phyloP scores from a whole-genome alignment of 129 eudicot genomes.

The Tanacetum coccineum region DNA sequence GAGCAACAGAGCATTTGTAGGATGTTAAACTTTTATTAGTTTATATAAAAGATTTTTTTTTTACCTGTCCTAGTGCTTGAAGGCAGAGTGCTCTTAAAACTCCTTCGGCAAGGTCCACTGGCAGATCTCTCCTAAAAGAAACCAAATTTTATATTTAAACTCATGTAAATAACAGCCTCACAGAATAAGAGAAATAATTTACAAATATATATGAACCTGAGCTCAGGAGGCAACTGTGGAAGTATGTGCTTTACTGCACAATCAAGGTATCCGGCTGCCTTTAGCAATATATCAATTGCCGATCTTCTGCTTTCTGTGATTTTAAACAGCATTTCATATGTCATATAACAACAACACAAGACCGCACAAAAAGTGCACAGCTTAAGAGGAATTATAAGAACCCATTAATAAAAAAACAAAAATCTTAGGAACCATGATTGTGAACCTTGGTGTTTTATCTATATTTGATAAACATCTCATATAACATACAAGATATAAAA shows the following conservation, averaged over 20 bases:
- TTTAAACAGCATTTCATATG: conserved; percentile 8
- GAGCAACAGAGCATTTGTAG: background rate
- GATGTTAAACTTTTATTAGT: background rate
- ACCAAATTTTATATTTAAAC: conserved; percentile 15
- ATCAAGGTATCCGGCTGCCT: conserved; percentile 98
- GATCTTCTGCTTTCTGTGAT: conserved; percentile 81
- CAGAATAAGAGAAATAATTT: background rate
- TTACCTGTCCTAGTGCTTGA: conserved; percentile 98
- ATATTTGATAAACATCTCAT: too few species aligned
- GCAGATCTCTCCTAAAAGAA: conserved; percentile 66
- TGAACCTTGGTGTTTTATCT: too few species aligned
- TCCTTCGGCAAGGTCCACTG: conserved; percentile 96
- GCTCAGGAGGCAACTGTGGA: conserved; percentile 76
- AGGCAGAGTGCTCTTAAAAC: conserved; percentile 88
- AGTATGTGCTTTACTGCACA: conserved; percentile 85
- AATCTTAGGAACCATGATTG: too few species aligned
- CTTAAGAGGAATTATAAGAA: too few species aligned
- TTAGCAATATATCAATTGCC: conserved; percentile 74
- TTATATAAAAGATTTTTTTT: too few species aligned
- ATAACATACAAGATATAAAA: too few species aligned
- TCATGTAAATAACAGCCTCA: conserved; percentile 9
- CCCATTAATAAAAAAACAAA: too few species aligned
- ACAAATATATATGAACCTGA: conserved; percentile 46
- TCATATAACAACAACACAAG: conserved; percentile 9
- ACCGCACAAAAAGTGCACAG: background rate